Conservation (phyloP, 2,329 filamentous ascomycete genomes). For the Hypomyces rosellus region DNA sequence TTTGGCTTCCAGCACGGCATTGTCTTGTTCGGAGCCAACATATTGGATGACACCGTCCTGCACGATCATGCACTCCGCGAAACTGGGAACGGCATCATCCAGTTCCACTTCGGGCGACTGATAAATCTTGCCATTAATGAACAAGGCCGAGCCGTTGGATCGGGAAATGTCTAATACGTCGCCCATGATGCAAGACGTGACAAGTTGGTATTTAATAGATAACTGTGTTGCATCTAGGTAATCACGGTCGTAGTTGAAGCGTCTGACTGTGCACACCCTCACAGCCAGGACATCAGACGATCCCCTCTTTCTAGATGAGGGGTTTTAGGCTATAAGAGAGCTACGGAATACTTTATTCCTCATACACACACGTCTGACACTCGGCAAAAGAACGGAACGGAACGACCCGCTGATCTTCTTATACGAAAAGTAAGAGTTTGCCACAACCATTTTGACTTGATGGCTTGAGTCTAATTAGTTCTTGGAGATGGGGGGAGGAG, state of each 20-base stretch:
- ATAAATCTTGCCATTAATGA: slow-evolving; percentile 18
- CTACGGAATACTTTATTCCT: too few relatives aligned
- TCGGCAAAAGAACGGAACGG: too few relatives aligned
- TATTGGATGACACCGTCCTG: slow-evolving; percentile 28
- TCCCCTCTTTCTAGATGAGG: too few relatives aligned
- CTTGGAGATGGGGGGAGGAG: too few relatives aligned
- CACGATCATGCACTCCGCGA: slow-evolving; percentile 26
- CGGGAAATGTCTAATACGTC: slow-evolving; percentile 1
- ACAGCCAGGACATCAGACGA: neutral
- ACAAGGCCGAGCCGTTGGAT: slow-evolving; percentile 7
- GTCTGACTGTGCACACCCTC: too few relatives aligned
- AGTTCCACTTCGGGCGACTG: slow-evolving; percentile 8
- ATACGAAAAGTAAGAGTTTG: too few relatives aligned
- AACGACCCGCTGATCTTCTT: too few relatives aligned
- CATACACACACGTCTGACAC: too few relatives aligned
- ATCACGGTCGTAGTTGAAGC: too few relatives aligned
- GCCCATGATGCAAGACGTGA: slow-evolving; percentile 9
- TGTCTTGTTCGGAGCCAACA: slow-evolving; percentile 25
- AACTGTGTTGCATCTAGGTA: neutral
- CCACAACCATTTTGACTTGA: too few relatives aligned
- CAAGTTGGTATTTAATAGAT: neutral
- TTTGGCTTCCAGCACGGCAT: slow-evolving; percentile 18
- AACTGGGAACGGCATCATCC: slow-evolving; percentile 1
- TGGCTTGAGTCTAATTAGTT: too few relatives aligned
- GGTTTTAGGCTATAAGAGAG: too few relatives aligned